These are phyloP conservation scores for Wickerhamomyces subpelliculosus DNA, from an alignment of 805 yeast species.

Conservation along the genomic window DNA sequence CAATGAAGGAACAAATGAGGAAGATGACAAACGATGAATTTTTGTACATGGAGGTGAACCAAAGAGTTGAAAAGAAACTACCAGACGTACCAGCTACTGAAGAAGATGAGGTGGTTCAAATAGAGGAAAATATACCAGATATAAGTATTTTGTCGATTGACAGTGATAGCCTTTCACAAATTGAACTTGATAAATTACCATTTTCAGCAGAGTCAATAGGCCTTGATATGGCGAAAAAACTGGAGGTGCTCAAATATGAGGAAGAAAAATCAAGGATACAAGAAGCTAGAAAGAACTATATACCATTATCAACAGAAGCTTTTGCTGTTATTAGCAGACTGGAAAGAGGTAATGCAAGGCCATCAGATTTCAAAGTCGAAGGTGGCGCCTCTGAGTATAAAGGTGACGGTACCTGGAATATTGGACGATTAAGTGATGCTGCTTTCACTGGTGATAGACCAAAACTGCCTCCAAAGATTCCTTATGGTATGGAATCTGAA, in stretches of 20 bases:
- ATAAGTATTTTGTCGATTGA: neutral
- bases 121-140: neutral
- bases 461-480: slow-evolving; percentile 19
- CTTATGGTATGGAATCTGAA: slow-evolving; percentile 18
- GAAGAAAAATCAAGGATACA: slow-evolving; percentile 3
- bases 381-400: slow-evolving; percentile 18
- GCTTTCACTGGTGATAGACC: slow-evolving; percentile 10
- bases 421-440: slow-evolving; percentile 13
- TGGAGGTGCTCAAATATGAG: slow-evolving; percentile 2
- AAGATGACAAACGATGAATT: neutral
- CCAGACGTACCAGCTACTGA: neutral
- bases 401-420: slow-evolving; percentile 21
- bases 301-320: slow-evolving; percentile 11
- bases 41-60: neutral
- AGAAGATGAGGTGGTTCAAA: neutral
- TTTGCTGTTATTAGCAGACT: slow-evolving; percentile 14
- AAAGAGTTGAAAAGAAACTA: neutral
- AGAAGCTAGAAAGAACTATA: slow-evolving; percentile 3
- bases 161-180: neutral
- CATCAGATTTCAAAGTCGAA: slow-evolving; percentile 14
- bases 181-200: slow-evolving; percentile 7
- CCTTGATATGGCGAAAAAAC: neutral
- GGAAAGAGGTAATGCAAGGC: slow-evolving; percentile 11
- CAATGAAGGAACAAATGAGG: neutral
- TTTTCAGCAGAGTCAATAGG: slow-evolving; percentile 19